Evolutionary conservation across 176 grass and related monocot genomes (phyloP).

Genomic region (Panicum miliaceum): DNA sequence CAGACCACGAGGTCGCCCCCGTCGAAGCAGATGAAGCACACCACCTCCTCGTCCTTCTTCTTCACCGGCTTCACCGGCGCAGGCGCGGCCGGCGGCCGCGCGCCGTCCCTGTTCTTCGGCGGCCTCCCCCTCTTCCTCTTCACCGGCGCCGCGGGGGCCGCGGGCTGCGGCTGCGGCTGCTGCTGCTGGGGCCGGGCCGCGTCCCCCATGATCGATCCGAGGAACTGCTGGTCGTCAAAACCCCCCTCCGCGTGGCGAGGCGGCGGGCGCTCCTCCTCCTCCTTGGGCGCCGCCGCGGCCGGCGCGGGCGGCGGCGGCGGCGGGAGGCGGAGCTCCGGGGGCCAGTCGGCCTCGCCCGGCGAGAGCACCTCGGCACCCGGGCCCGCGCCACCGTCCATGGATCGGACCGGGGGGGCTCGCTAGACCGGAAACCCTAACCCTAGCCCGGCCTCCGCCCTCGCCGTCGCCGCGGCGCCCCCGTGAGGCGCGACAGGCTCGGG

Average conservation of each 20-base stretch:
- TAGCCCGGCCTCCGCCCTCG: constrained; percentile 16
- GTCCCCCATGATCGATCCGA: constrained; percentile 59
- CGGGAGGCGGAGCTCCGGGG: constrained; percentile 64
- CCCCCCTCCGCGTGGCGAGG: constrained; percentile 9
- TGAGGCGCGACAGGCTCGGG: neutral
- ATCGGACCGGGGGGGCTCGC: neutral
- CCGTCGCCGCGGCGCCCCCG: constrained; percentile 22
- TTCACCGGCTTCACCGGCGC: constrained; percentile 36
- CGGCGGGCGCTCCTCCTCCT: constrained; percentile 46
- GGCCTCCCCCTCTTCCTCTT: constrained; percentile 94
- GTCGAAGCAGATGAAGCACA: constrained; percentile 99
- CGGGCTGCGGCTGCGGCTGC: neutral
- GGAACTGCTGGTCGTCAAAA: constrained; percentile 63
- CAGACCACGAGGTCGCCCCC: constrained; percentile 93
- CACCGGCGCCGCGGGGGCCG: constrained; percentile 23
- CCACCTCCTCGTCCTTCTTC: constrained; percentile 80
- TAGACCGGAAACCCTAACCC: constrained; percentile 44
- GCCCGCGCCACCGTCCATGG: constrained; percentile 53
- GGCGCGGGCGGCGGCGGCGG: neutral
- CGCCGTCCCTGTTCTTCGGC: constrained; percentile 66
- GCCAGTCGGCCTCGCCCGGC: constrained; percentile 60
- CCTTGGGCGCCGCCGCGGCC: neutral
- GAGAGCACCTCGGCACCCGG: constrained; percentile 53
- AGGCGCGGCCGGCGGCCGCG: neutral
- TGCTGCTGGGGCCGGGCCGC: neutral